These are phyloP conservation scores for Tuber magnatum DNA, from an alignment of 495 filamentous ascomycete species.

Conservation along the genomic window DNA sequence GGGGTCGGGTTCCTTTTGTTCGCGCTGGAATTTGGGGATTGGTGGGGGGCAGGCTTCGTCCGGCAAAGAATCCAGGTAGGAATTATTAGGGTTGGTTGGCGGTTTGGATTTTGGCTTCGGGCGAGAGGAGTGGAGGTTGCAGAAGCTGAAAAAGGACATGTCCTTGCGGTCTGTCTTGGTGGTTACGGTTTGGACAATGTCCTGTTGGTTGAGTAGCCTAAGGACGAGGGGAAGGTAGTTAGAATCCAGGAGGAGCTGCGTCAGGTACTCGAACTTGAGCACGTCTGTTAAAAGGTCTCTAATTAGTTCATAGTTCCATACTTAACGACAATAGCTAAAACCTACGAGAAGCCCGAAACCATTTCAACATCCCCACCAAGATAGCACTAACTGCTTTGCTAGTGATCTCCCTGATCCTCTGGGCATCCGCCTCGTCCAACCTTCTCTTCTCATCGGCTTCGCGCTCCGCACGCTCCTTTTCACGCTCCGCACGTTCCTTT, in stretches of 20 bases:
- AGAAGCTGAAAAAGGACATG: conserved; percentile 84
- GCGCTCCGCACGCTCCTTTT: conserved; percentile 21
- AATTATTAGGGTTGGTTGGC: conserved; percentile 3
- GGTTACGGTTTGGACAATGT: conserved; percentile 80
- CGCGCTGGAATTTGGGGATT: conserved; percentile 54
- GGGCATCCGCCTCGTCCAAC: conserved; percentile 69
- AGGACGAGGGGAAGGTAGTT: conserved; percentile 88
- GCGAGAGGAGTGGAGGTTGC: conserved; percentile 54
- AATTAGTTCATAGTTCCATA: background rate
- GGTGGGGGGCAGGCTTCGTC: conserved; percentile 83
- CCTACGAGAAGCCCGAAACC: conserved; percentile 93
- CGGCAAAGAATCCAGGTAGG: conserved; percentile 28
- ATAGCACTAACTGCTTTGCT: conserved; percentile 84
- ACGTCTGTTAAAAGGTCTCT: conserved; percentile 55
- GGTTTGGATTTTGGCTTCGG: conserved; percentile 38
- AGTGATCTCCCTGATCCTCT: conserved; percentile 74
- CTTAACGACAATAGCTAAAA: conserved; percentile 16
- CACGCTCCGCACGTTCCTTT: conserved; percentile 23
- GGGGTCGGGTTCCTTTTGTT: conserved; percentile 8
- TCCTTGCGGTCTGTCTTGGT: conserved; percentile 76
- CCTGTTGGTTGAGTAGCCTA: conserved; percentile 87
- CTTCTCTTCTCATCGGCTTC: conserved; percentile 35
- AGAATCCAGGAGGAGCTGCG: conserved; percentile 83
- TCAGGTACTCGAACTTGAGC: conserved; percentile 90
- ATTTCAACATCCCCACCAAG: conserved; percentile 78